Evolutionary conservation across 2,329 filamentous ascomycete species (phyloP).

Genomic region (Nigrograna mackinnonii): DNA sequence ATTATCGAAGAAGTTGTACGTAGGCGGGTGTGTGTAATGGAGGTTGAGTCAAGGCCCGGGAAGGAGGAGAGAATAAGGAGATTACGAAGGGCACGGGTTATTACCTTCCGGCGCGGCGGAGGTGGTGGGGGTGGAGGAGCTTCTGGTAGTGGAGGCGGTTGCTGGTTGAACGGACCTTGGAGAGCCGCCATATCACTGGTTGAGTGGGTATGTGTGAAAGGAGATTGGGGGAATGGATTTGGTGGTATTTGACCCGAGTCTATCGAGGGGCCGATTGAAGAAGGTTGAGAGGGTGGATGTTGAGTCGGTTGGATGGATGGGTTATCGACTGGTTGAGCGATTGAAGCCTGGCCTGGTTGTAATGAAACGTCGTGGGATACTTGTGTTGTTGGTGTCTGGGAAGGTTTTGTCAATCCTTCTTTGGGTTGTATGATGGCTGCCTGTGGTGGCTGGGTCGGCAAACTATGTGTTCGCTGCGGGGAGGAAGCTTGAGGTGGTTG

Average conservation of each 20-base stretch:
- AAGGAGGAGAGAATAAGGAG: constrained; percentile 58
- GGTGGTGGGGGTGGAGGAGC: constrained; percentile 23
- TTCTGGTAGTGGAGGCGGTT: constrained; percentile 15
- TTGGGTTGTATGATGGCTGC: constrained; percentile 9
- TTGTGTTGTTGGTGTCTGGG: no score
- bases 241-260: no score
- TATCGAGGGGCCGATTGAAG: no score
- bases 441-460: constrained; percentile 6
- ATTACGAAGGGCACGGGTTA: constrained; percentile 59
- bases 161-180: constrained; percentile 25
- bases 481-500: no score
- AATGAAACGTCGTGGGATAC: no score
- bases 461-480: constrained; percentile 1
- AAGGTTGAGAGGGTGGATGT: constrained; percentile 13
- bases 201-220: constrained; percentile 22
- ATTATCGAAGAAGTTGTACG: constrained; percentile 49
- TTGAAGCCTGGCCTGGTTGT: background rate
- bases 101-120: constrained; percentile 36
- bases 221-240: constrained; percentile 28
- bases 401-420: background rate
- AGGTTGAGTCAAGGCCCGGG: constrained; percentile 51
- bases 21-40: constrained; percentile 45
- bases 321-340: background rate
- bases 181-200: constrained; percentile 19
- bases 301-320: background rate